These are phyloP conservation scores for Pisolithus thermaeus DNA, from an alignment of 1,284 basidiomycete genomes.

Conservation along the genomic window DNA sequence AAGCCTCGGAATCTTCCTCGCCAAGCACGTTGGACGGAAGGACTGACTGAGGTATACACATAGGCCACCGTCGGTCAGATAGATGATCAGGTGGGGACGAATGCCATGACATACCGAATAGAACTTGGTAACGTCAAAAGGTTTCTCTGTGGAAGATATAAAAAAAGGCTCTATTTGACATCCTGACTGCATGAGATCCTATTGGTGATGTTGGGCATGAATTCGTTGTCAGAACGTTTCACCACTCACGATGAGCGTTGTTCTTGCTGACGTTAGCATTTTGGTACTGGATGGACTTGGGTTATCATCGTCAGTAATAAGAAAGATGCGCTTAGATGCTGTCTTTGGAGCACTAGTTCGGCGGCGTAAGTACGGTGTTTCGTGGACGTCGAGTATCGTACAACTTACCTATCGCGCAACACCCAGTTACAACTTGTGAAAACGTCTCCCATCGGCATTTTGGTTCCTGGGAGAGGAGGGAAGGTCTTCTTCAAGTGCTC, in stretches of 20 bases:
- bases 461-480: constrained; percentile 51
- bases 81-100: constrained; percentile 1
- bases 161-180: constrained; percentile 90
- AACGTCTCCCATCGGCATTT: constrained; percentile 74
- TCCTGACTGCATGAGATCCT: constrained; percentile 83
- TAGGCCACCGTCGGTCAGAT: constrained; percentile 4
- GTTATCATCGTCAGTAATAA: constrained; percentile 87
- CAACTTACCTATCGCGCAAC: constrained; percentile 70
- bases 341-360: constrained; percentile 69
- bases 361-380: background rate
- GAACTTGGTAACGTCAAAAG: constrained; percentile 75
- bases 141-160: constrained; percentile 64
- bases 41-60: constrained; percentile 43
- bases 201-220: constrained; percentile 7
- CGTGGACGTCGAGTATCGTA: constrained; percentile 14
- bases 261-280: constrained; percentile 59
- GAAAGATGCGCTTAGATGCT: constrained; percentile 86
- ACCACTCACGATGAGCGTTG: constrained; percentile 55
- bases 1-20: constrained; percentile 42
- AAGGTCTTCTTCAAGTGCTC: constrained; percentile 50
- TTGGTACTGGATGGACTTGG: constrained; percentile 50
- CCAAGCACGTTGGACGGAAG: constrained; percentile 51
- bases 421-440: constrained; percentile 86
- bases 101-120: constrained; percentile 62
- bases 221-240: background rate